These are phyloP conservation scores for Candida sojae DNA, from an alignment of 1,139 yeast genomes.

Conservation along the genomic window DNA sequence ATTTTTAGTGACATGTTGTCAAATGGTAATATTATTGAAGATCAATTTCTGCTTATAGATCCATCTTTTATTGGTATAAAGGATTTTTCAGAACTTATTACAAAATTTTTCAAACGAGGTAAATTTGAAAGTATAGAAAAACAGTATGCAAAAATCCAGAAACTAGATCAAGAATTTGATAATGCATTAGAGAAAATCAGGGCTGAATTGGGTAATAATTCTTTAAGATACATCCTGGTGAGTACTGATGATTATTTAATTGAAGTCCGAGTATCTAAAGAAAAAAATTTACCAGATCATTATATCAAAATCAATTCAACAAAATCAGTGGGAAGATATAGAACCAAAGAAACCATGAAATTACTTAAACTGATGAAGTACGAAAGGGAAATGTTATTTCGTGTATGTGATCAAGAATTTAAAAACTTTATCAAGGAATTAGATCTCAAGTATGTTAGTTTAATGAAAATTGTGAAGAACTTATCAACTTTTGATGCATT, in stretches of 20 bases:
- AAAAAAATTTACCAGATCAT: constrained; percentile 59
- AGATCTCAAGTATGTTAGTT: constrained; percentile 49
- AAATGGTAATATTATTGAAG: constrained; percentile 21
- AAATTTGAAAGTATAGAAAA: constrained; percentile 42
- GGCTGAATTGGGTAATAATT: constrained; percentile 54
- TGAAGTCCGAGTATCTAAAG: constrained; percentile 65
- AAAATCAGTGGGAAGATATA: constrained; percentile 66
- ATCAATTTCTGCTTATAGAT: constrained; percentile 56
- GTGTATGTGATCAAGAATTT: constrained; percentile 60
- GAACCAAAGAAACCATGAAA: constrained; percentile 58
- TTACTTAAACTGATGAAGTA: constrained; percentile 60
- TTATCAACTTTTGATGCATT: constrained; percentile 74
- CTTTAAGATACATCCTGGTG: constrained; percentile 55
- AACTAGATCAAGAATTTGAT: constrained; percentile 46
- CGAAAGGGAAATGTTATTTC: constrained; percentile 59
- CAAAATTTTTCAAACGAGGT: constrained; percentile 54
- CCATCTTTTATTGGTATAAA: constrained; percentile 51
- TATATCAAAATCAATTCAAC: constrained; percentile 83
- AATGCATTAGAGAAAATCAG: constrained; percentile 52
- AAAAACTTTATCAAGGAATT: constrained; percentile 46
- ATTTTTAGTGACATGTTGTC: constrained; percentile 25
- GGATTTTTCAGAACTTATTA: constrained; percentile 44
- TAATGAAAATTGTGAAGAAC: constrained; percentile 51
- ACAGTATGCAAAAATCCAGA: constrained; percentile 43
- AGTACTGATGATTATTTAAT: constrained; percentile 69